Percentiles rank a stretch among this genome's conserved stretches.
These are phyloP conservation scores for Salix suchowensis DNA, from an alignment of 345 rosid genomes.

Conservation along the genomic window DNA sequence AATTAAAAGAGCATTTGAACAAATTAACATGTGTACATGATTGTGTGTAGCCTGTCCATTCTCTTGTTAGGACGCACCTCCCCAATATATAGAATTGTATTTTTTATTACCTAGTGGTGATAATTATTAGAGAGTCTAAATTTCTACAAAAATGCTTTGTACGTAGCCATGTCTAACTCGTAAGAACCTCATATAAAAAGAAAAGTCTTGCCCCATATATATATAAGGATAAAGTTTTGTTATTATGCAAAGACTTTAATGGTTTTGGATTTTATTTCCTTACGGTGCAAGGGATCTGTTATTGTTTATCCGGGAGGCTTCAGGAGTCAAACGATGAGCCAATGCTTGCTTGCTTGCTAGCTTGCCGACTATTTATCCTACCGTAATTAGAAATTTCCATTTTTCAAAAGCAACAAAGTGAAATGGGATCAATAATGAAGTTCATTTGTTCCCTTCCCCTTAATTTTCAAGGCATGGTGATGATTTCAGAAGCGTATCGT, in stretches of 20 bases:
- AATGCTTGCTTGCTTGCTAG: neutral
- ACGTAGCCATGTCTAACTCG: no score
- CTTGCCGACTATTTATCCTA: neutral
- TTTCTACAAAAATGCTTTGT: no score
- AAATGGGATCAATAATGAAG: neutral
- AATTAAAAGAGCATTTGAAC: no score
- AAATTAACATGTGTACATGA: no score
- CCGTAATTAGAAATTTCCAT: neutral
- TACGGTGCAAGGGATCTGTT: neutral
- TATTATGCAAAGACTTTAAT: neutral
- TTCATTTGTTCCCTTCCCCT: neutral
- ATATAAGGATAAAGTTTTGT: neutral
- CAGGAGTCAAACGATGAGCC: slow-evolving; percentile 11
- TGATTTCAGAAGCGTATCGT: neutral
- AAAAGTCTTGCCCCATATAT: neutral
- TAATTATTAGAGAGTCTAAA: no score
- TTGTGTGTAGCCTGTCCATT: no score
- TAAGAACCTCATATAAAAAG: no score
- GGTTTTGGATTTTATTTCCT: neutral
- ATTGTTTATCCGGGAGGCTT: no score
- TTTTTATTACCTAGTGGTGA: no score
- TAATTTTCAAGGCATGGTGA: neutral
- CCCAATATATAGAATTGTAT: no score
- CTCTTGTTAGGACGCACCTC: no score
- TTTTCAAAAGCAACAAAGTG: neutral